A percentile compares a stretch with the other conserved stretches of the same genome.
These are phyloP conservation scores for Neurospora hispaniola DNA, from an alignment of 495 filamentous ascomycete genomes.

Conservation along the genomic window DNA sequence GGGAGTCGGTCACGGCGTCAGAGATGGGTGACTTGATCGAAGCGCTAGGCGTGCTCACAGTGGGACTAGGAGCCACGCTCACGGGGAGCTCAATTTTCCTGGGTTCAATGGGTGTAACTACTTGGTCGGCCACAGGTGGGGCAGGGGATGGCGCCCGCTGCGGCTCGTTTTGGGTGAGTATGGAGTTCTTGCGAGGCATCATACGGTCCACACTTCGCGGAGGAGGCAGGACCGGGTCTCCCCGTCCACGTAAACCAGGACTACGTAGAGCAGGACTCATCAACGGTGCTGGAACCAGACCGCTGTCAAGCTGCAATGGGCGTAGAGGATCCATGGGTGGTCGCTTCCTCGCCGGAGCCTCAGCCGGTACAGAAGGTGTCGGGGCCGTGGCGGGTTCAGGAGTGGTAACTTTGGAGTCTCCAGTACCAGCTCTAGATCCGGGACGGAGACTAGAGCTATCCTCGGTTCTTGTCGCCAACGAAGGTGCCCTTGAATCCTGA, in stretches of 20 bases:
- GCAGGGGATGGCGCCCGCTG: background rate
- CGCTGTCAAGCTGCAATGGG: constrained; percentile 28
- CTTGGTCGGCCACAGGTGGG: constrained; percentile 8
- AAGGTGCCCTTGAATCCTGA: constrained; percentile 43
- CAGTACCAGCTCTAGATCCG: constrained; percentile 33
- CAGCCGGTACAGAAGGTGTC: constrained; percentile 22
- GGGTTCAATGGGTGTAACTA: constrained; percentile 11
- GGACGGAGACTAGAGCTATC: constrained; percentile 38
- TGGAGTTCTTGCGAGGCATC: constrained; percentile 28
- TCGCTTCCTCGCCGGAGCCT: constrained; percentile 40
- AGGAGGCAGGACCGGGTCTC: constrained; percentile 33
- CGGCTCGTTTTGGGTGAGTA: constrained; percentile 11
- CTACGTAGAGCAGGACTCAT: constrained; percentile 40
- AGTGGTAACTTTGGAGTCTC: constrained; percentile 24
- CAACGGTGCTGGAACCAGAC: constrained; percentile 42
- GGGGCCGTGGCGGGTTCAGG: constrained; percentile 13
- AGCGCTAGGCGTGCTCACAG: constrained; percentile 11
- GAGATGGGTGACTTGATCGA: constrained; percentile 12
- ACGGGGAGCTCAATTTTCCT: constrained; percentile 4
- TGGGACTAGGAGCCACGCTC: constrained; percentile 11
- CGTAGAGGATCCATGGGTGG: constrained; percentile 43
- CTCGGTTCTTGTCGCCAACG: constrained; percentile 34
- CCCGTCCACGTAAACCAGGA: constrained; percentile 25
- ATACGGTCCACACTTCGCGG: constrained; percentile 34
- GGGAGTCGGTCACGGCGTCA: constrained; percentile 17